A percentile compares a stretch with the other conserved stretches of the same genome.
phyloP scores from a whole-genome alignment of 2,329 filamentous ascomycete species.

The Didymosphaeria variabile region DNA sequence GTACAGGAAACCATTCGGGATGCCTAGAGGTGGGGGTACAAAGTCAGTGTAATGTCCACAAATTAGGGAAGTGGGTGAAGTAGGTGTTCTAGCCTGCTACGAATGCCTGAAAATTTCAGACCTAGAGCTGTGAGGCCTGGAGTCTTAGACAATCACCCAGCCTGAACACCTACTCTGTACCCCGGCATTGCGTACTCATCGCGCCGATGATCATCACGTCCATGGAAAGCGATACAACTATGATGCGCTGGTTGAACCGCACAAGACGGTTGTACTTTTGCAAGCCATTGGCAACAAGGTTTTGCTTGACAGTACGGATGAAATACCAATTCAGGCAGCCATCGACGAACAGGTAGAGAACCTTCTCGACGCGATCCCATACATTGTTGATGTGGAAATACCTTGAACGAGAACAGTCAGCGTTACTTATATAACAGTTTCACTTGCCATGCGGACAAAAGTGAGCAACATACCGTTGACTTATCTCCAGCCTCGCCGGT shows the following conservation, averaged over 20 bases:
- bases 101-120: no score
- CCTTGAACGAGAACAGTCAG: slow-evolving; percentile 14
- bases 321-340: slow-evolving; percentile 51
- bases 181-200: no score
- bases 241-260: slow-evolving; percentile 60
- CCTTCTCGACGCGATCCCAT: slow-evolving; percentile 51
- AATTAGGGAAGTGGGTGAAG: no score
- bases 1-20: slow-evolving; percentile 56
- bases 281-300: slow-evolving; percentile 59
- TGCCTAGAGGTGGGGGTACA: no score
- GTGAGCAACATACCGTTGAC: slow-evolving; percentile 24
- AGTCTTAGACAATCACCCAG: no score
- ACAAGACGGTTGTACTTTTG: slow-evolving; percentile 62
- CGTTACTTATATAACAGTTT: neutral
- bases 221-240: slow-evolving; percentile 60
- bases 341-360: slow-evolving; percentile 49
- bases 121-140: no score
- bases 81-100: no score
- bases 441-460: neutral
- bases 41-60: no score
- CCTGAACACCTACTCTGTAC: no score
- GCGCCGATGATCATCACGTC: slow-evolving; percentile 58
- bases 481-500: slow-evolving; percentile 47
- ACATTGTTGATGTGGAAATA: slow-evolving; percentile 48
- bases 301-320: slow-evolving; percentile 54